A percentile compares a stretch with the other conserved stretches of the same genome.
phyloP scores from a whole-genome alignment of 805 yeast genomes.

The Kazachstania bromeliacearum region DNA sequence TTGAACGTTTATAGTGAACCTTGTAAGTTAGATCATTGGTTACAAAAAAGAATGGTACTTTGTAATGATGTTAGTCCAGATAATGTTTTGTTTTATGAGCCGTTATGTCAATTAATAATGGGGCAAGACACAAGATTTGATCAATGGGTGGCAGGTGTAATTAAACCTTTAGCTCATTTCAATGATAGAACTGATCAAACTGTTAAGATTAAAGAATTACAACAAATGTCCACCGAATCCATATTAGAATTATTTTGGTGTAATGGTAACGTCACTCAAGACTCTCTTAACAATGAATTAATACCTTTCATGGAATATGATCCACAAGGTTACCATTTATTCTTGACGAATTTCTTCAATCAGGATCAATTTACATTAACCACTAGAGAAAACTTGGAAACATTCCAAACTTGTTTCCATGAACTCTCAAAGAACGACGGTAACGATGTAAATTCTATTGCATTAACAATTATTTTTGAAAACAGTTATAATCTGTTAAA shows the following conservation, averaged over 20 bases:
- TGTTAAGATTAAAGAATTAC: conserved; percentile 19
- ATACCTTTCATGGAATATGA: conserved; percentile 17
- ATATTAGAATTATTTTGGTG: no score
- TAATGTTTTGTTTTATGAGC: conserved; percentile 14
- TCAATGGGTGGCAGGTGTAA: conserved; percentile 23
- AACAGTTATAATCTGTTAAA: conserved; percentile 11
- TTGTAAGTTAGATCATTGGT: conserved; percentile 10
- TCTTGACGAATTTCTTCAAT: conserved; percentile 12
- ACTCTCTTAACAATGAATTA: conserved; percentile 12
- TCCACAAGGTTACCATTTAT: conserved; percentile 6
- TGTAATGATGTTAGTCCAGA: conserved; percentile 16
- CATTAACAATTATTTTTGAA: conserved; percentile 15
- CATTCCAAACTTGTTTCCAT: conserved; percentile 9
- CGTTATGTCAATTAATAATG: conserved; percentile 15
- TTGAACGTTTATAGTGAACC: conserved; percentile 5
- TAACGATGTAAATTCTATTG: neutral
- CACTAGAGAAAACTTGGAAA: conserved; percentile 8
- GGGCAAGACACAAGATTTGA: conserved; percentile 5
- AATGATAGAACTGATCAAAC: conserved; percentile 8
- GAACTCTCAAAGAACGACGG: neutral
- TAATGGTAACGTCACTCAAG: neutral
- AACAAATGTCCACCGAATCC: no score
- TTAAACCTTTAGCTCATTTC: conserved; percentile 25
- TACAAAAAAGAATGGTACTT: conserved; percentile 19
- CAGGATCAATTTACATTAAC: conserved; percentile 12